Conservation (phyloP, 352 stramenopile genomes). For the Globisporangium mamillatum region DNA sequence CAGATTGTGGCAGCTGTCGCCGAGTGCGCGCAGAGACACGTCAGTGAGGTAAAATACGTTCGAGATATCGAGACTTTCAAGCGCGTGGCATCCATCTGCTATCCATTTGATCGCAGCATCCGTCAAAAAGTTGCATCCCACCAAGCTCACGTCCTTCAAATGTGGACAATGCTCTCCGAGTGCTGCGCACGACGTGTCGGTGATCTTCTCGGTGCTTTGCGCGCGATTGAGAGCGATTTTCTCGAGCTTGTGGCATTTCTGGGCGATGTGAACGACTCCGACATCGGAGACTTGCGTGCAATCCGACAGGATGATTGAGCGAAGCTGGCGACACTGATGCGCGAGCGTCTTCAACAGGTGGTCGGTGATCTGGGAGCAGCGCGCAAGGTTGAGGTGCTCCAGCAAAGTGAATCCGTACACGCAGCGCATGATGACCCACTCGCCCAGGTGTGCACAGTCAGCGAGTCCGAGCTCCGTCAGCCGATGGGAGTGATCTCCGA, state of each 20-base stretch:
- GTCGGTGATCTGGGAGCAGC: constrained; percentile 84
- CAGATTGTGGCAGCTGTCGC: constrained; percentile 34
- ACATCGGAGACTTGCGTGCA: constrained; percentile 84
- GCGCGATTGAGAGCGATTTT: constrained; percentile 62
- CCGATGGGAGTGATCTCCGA: constrained; percentile 53
- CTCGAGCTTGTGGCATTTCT: constrained; percentile 68
- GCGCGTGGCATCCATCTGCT: constrained; percentile 59
- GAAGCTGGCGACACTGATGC: constrained; percentile 61
- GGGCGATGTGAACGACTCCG: constrained; percentile 78
- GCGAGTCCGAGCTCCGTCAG: constrained; percentile 41
- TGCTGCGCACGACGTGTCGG: constrained; percentile 85
- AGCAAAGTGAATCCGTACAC: constrained; percentile 56
- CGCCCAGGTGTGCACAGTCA: constrained; percentile 51
- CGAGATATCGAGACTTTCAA: constrained; percentile 80
- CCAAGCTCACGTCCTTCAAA: constrained; percentile 63
- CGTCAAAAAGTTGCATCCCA: constrained; percentile 85
- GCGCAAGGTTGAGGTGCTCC: constrained; percentile 58
- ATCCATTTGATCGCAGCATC: constrained; percentile 91
- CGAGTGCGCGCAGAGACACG: constrained; percentile 47
- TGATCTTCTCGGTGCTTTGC: constrained; percentile 76
- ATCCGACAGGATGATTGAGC: constrained; percentile 68
- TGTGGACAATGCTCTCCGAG: constrained; percentile 60
- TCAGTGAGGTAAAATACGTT: constrained; percentile 88
- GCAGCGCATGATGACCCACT: constrained; percentile 72
- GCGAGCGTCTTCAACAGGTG: constrained; percentile 80